Evolutionary conservation across 2,329 filamentous ascomycete genomes (phyloP), one percentile per base, ranked within the genome.

Genomic region (Pyrenochaeta sp.): DNA sequence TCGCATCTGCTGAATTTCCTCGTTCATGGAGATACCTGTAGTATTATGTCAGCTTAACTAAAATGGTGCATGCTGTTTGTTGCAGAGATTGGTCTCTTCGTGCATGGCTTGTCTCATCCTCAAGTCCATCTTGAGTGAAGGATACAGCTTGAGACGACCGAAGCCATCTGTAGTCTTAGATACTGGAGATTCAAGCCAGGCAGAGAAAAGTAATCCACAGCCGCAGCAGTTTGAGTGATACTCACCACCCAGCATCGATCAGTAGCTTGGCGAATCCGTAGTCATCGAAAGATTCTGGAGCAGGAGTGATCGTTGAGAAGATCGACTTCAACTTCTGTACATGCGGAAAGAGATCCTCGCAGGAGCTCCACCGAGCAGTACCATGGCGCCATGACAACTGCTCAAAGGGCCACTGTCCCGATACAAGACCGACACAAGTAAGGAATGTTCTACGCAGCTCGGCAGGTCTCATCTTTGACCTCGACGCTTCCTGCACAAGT

Each of bases 331-430:
- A 29, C 23, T 41, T 33, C 6, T 51, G 23, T n/a, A 61, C 43
- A 30, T 60, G 61, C 10, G 56, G 49, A 44, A 55, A 56, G 2
- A 62, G 35, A 7, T 63, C 51, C 12, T 59, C 47, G 43, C 57
- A 61, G 11, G 17, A 23, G 5, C 31, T 9, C 60, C 57, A 65
- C 1, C 52, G 37, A 9, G 44, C 36, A 32, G 53, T 40, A 14
- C 49, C 48, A 20, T 65, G 57, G 4, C 58, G 39, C 60, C 57
- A 61, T 0, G 32, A 44, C 18, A 65, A 51, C 5, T 20, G 18
- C 27, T 59, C 41, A 27, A 54, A 61, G 2, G 61, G 60, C 61
- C 57, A 65, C 5, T 11, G 11, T 4, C 17, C 18, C 37, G 7
- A 52, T 2, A 63, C 37, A 2, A 65, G 49, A 17, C 30, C 35